Base-by-base conservation (phyloP, 305 asterid species). In the Solanum aculeatissimum region DNA sequence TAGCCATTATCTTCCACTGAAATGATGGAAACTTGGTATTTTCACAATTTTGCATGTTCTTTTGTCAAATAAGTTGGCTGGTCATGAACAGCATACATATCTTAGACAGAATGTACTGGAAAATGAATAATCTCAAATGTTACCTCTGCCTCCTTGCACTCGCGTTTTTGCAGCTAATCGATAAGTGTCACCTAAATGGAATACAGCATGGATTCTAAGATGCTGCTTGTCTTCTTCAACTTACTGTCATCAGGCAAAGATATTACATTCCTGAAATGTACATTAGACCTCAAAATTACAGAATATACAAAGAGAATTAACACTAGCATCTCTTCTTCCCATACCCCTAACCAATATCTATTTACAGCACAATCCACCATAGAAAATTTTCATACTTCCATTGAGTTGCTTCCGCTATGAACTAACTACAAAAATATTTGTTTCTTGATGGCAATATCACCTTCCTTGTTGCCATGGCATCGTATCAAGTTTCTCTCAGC, bases 401-500 rank as follows among this genome's bases (percentile, higher is more conserved):
- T 80, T 65, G 66, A 58, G 60, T 47, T 77, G 35, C 49, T 70
- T 85, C 86, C 51, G 40, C 89, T 68, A 72, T 43, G 57, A 85
- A 80, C 91, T 85, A 68, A 74, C 42, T 51, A 65, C 84, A 86
- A 88, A 84, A 86, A 53, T 78, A 62, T 62, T 84, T 80, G 87
- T 82, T 79, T 68, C 66, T 42, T 84, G 83, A 63, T 53, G 45
- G 53, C 49, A 27, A 35, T 35, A 35, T 35, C 7, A 35, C 15
- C 6, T 78, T 83, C 23, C 84, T 57, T 87, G 86, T 84, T 86
- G 70, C 89, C 90, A 58, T 47, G 57, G 40, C 23, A 89, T 42
- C 13, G 6, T 25, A 77, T 68, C 32, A 18, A 62, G 71, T 32
- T 80, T 25, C 47, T 82, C 57, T 13, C 68, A 27, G 54, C 47